Base-by-base conservation (phyloP, 116 monocot species). In the Cymodocea nodosa region DNA sequence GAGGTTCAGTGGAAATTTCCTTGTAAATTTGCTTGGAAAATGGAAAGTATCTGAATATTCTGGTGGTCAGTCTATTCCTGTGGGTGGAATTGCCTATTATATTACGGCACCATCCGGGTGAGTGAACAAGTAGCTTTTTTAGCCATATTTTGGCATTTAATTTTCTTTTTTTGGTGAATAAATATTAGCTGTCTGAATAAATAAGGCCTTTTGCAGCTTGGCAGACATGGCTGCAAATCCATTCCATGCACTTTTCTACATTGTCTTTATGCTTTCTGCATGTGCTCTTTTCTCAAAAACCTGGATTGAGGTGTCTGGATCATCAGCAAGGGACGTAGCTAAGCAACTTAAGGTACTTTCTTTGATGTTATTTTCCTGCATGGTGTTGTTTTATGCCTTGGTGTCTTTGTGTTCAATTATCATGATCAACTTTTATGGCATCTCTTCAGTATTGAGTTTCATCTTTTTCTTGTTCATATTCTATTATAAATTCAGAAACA, bases 251-350 rank as follows among this genome's bases (percentile, higher is more conserved):
- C 81, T 84, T 54, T 84, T 84, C 75, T 84, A 85, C 64, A 73
- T 84, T 54, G 65, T 75, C 16, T 84, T 84, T 69, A 81, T 84
- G 84, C 75, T 84, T 6, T 65, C 69, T 12, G 84, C 84, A 34
- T 84, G 84, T 73, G 84, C 80, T 23, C 84, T 84, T 70, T 81
- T 84, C 73, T 84, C 84, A 20, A 84, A 84, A 50, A 84, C 80
- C 36, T 84, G 81, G 81, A 81, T 85, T 51, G 81, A 81, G 78
- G 81, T 85, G 15, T 81, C 77, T 51, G 85, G 85, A 73, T 85
- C 81, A 54, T 85, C 85, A 55, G 85, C 81, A 51, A 81, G 76
- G 67, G 84, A 84, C 67, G 84, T 84, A 23, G 80, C 80, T n/a
- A 84, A 75, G 62, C 84, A 84, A 51, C 77, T 84, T 17, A 84